Evolutionary conservation across 2,329 filamentous ascomycete species (phyloP).

Genomic region (Metarhizium rileyi): DNA sequence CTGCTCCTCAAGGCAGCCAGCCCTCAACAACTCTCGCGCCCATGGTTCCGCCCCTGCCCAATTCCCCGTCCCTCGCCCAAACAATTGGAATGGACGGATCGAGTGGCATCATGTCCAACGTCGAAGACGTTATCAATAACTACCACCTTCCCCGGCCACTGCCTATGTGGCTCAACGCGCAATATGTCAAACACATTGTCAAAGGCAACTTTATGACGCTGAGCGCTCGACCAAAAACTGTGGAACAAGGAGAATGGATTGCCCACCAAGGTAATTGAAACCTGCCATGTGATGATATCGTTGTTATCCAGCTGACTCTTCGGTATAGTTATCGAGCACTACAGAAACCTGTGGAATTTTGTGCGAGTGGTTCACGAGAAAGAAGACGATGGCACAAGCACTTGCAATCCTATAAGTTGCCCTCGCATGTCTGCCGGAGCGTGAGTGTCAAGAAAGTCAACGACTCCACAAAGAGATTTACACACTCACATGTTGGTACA

Average conservation of each 20-base stretch:
- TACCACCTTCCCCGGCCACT: slow-evolving; percentile 57
- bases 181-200: slow-evolving; percentile 77
- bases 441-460: slow-evolving; percentile 44
- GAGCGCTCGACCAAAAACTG: slow-evolving; percentile 83
- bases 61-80: slow-evolving; percentile 53
- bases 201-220: slow-evolving; percentile 97
- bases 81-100: slow-evolving; percentile 60
- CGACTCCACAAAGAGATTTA: not conserved
- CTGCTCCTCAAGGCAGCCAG: slow-evolving; percentile 37
- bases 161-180: slow-evolving; percentile 65
- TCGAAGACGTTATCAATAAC: slow-evolving; percentile 45
- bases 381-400: slow-evolving; percentile 64
- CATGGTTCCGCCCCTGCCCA: slow-evolving; percentile 51
- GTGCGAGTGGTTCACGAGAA: slow-evolving; percentile 80
- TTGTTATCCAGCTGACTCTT: slow-evolving; percentile 1
- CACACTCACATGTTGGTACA: slow-evolving; percentile 15
- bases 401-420: slow-evolving; percentile 78
- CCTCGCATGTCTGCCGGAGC: slow-evolving; percentile 89
- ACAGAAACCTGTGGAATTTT: slow-evolving; percentile 80
- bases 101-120: slow-evolving; percentile 34
- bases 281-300: not conserved
- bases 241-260: slow-evolving; percentile 92
- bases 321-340: slow-evolving; percentile 77
- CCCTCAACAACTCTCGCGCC: slow-evolving; percentile 43
- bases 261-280: slow-evolving; percentile 71